Evolutionary conservation across 768 basidiomycete genomes (phyloP).

Genomic region (Rhizopogon sp.): DNA sequence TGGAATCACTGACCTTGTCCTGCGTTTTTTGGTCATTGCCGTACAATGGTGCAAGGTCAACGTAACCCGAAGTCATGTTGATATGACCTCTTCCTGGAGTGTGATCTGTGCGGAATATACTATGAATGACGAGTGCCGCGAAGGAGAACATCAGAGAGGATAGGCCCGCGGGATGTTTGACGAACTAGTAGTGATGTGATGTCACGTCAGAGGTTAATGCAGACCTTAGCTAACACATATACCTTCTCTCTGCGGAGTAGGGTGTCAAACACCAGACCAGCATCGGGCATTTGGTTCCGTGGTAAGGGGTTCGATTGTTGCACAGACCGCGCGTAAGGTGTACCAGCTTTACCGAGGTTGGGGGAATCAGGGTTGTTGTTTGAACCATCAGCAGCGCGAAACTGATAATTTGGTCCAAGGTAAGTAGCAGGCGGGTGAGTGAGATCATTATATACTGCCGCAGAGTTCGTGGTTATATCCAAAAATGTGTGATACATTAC

Average conservation of each 20-base stretch:
- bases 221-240: background rate
- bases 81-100: constrained; percentile 43
- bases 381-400: constrained; percentile 72
- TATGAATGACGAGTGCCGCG: constrained; percentile 80
- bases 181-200: constrained; percentile 43
- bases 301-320: constrained; percentile 65
- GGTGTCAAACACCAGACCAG: constrained; percentile 77
- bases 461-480: background rate
- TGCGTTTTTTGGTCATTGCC: constrained; percentile 66
- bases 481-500: constrained; percentile 18
- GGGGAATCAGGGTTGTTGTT: constrained; percentile 69
- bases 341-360: constrained; percentile 70
- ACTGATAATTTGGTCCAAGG: constrained; percentile 57
- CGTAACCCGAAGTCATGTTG: constrained; percentile 84
- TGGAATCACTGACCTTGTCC: constrained; percentile 34
- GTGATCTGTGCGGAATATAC: constrained; percentile 81
- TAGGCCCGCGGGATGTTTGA: constrained; percentile 72
- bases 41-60: constrained; percentile 80
- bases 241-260: constrained; percentile 70
- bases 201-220: background rate
- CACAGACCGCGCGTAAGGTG: constrained; percentile 77
- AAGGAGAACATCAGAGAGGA: constrained; percentile 79
- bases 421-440: constrained; percentile 71
- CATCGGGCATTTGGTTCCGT: constrained; percentile 64
- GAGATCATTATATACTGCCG: constrained; percentile 75